Percentiles rank a stretch among this genome's conserved stretches.
Evolutionary conservation across 768 basidiomycete genomes (phyloP).

Genomic region (Naganishia kalamii): DNA sequence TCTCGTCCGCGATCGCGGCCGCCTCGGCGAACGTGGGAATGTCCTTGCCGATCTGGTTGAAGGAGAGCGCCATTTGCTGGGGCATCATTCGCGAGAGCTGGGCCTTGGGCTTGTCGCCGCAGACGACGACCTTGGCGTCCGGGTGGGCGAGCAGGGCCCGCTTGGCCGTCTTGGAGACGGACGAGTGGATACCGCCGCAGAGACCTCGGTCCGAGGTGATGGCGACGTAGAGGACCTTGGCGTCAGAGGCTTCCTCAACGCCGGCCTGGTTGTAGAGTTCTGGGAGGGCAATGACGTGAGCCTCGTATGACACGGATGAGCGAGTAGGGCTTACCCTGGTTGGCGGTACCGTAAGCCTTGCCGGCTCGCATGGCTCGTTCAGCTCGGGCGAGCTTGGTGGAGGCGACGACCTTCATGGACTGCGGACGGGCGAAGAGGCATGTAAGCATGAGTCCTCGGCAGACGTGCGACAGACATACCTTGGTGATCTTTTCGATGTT

Average conservation of each 20-base stretch:
- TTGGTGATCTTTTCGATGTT: slow-evolving; percentile 99
- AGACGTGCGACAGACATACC: slow-evolving; percentile 51
- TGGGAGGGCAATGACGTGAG: slow-evolving; percentile 41
- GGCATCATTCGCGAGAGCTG: slow-evolving; percentile 68
- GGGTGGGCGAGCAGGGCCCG: slow-evolving; percentile 57
- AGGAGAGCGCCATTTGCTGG: slow-evolving; percentile 68
- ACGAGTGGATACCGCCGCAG: slow-evolving; percentile 98
- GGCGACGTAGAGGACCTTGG: slow-evolving; percentile 80
- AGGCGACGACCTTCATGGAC: slow-evolving; percentile 99
- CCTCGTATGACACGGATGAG: not conserved
- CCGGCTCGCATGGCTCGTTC: slow-evolving; percentile 86
- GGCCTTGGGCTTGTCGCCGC: slow-evolving; percentile 95
- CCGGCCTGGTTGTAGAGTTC: slow-evolving; percentile 77
- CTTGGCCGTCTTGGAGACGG: slow-evolving; percentile 82
- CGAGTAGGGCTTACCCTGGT: slow-evolving; percentile 60
- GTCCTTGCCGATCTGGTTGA: slow-evolving; percentile 97
- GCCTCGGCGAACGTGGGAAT: slow-evolving; percentile 97
- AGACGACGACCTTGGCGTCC: slow-evolving; percentile 64
- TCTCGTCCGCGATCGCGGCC: slow-evolving; percentile 84
- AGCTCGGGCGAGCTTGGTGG: slow-evolving; percentile 90
- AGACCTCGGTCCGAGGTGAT: slow-evolving; percentile 98
- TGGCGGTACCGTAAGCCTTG: slow-evolving; percentile 86
- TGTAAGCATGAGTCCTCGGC: not conserved
- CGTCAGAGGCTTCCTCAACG: slow-evolving; percentile 54
- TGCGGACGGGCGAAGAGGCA: slow-evolving; percentile 40